Percentiles rank a stretch among this genome's conserved stretches.
Conservation (phyloP, 306 rosid genomes). For the Hippophae rhamnoides region DNA sequence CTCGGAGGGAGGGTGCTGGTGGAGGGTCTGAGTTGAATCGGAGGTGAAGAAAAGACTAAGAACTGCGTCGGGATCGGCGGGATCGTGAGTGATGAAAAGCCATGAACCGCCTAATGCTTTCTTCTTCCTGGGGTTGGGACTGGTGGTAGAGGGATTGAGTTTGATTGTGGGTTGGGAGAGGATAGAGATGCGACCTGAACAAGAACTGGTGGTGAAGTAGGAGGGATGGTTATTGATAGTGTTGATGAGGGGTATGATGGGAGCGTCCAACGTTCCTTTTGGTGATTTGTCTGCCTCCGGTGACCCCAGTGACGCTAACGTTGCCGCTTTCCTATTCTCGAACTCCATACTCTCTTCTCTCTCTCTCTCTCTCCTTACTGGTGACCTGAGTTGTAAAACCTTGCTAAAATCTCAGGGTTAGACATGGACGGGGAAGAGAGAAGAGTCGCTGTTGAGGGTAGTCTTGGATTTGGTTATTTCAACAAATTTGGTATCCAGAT, state of each 20-base stretch:
- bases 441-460: too few species aligned
- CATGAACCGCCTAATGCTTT: conserved; percentile 86
- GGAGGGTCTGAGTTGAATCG: conserved; percentile 20
- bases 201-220: conserved; percentile 90
- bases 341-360: conserved; percentile 39
- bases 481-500: too few species aligned
- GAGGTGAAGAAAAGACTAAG: conserved; percentile 47
- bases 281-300: conserved; percentile 68
- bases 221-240: conserved; percentile 50
- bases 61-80: conserved; percentile 55
- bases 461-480: too few species aligned
- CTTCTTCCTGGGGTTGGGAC: conserved; percentile 41
- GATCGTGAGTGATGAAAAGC: conserved; percentile 68
- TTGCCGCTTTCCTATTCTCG: conserved; percentile 65
- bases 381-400: too few species aligned
- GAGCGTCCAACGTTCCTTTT: conserved; percentile 63
- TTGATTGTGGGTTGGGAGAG: conserved; percentile 50
- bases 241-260: conserved; percentile 68
- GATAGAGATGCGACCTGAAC: conserved; percentile 86
- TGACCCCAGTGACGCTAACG: conserved; percentile 48
- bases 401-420: too few species aligned
- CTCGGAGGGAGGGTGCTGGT: conserved; percentile 21
- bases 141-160: not conserved
- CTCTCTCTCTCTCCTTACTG: too few species aligned
- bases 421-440: too few species aligned